These are phyloP conservation scores for Eucalyptus virginea DNA, from an alignment of 345 rosid species.

Conservation along the genomic window DNA sequence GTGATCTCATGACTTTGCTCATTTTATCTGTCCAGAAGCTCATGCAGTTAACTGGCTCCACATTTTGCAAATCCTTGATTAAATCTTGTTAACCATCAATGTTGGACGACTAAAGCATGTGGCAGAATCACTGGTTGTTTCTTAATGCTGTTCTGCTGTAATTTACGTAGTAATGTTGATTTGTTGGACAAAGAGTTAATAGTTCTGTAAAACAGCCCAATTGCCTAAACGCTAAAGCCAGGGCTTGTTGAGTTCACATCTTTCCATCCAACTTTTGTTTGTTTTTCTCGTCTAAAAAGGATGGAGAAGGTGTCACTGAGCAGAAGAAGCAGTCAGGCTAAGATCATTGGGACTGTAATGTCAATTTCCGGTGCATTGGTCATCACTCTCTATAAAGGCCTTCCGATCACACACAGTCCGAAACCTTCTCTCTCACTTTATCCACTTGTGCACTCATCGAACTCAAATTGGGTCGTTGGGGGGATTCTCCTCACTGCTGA, in stretches of 20 bases:
- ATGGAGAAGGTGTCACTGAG: slow-evolving; percentile 23
- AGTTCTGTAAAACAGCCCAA: neutral
- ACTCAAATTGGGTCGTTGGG: slow-evolving; percentile 37
- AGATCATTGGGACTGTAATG: slow-evolving; percentile 25
- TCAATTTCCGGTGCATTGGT: slow-evolving; percentile 33
- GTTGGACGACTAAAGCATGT: neutral
- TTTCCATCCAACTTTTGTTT: neutral
- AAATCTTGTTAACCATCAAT: neutral
- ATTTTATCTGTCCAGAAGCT: neutral
- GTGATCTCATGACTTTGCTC: neutral
- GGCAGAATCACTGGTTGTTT: neutral
- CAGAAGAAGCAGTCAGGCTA: slow-evolving; percentile 22
- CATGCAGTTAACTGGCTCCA: neutral
- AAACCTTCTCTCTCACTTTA: neutral
- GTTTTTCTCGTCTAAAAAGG: neutral
- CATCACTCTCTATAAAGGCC: slow-evolving; percentile 41
- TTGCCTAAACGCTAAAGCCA: neutral
- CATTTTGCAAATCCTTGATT: neutral
- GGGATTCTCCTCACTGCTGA: slow-evolving; percentile 24
- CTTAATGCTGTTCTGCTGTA: neutral
- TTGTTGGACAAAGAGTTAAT: neutral
- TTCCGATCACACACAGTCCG: neutral
- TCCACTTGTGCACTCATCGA: neutral
- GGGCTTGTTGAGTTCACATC: neutral
- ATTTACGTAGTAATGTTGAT: neutral